Conservation (phyloP, 208 protist genomes). For the Wallacemonas rigidus region DNA sequence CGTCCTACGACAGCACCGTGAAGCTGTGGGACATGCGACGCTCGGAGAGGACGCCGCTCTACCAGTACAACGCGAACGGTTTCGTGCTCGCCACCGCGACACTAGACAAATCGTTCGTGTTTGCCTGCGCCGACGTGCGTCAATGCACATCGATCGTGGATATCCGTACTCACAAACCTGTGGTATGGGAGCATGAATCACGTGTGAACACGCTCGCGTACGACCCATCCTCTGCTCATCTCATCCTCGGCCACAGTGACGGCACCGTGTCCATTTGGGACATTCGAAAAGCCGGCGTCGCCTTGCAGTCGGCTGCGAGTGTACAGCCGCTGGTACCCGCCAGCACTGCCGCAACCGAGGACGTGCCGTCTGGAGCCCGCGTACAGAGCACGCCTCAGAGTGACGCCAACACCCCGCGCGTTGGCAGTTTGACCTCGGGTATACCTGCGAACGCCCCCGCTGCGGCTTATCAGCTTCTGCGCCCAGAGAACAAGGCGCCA, state of each 20-base stretch:
- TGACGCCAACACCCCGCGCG: conserved; percentile 11
- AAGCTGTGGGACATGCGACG: conserved; percentile 83
- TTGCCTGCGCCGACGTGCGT: conserved; percentile 80
- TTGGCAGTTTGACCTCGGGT: background rate
- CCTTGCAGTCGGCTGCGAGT: conserved; percentile 36
- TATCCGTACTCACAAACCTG: conserved; percentile 48
- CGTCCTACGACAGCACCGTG: conserved; percentile 84
- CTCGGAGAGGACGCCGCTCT: conserved; percentile 41
- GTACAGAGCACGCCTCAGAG: background rate
- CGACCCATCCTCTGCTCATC: conserved; percentile 52
- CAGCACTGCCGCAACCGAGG: too few relatives aligned
- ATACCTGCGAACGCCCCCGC: background rate
- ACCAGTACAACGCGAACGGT: conserved; percentile 62
- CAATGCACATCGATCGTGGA: conserved; percentile 78
- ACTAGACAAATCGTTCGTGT: conserved; percentile 71
- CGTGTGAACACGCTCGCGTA: conserved; percentile 81
- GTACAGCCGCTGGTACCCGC: background rate
- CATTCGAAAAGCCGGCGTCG: conserved; percentile 58
- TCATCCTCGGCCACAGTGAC: conserved; percentile 84
- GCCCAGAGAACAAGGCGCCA: background rate
- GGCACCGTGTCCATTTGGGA: conserved; percentile 85
- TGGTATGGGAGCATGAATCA: conserved; percentile 63
- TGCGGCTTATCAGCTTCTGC: background rate
- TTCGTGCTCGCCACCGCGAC: conserved; percentile 75
- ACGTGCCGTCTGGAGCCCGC: background rate